These are phyloP conservation scores for Silene latifolia DNA, from an alignment of 148 eudicot genomes.

Conservation along the genomic window DNA sequence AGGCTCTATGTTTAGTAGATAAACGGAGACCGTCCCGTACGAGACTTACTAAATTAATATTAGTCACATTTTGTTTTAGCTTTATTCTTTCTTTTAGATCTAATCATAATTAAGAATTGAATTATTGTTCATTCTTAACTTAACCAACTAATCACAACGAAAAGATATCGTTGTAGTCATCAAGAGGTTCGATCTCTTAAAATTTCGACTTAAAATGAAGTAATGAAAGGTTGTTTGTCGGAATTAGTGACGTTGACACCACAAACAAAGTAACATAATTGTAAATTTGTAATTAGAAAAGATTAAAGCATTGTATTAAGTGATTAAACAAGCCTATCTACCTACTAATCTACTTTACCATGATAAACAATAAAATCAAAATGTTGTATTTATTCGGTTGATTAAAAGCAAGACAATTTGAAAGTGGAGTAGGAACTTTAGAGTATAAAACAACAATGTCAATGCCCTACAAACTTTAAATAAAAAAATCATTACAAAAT, in stretches of 20 bases:
- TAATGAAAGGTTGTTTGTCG: neutral
- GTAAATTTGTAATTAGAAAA: neutral
- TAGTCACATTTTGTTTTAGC: too few relatives aligned
- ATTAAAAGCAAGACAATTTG: slow-evolving; percentile 14
- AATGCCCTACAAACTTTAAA: slow-evolving; percentile 6
- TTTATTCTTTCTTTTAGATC: too few relatives aligned
- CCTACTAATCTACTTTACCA: neutral
- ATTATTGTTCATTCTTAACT: too few relatives aligned
- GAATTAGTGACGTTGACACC: neutral
- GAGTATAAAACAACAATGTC: slow-evolving; percentile 7
- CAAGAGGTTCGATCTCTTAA: too few relatives aligned
- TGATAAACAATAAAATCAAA: neutral
- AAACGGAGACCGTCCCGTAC: too few relatives aligned
- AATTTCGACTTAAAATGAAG: too few relatives aligned
- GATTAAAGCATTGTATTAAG: neutral
- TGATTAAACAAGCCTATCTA: neutral
- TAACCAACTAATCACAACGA: too few relatives aligned
- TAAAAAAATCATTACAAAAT: neutral
- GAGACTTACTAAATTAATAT: too few relatives aligned
- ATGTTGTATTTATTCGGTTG: neutral
- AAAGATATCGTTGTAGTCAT: too few relatives aligned
- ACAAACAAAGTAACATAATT: neutral
- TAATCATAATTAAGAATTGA: too few relatives aligned
- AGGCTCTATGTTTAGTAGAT: too few relatives aligned
- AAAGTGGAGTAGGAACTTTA: slow-evolving; percentile 2